phyloP scores from a whole-genome alignment of 2,329 filamentous ascomycete genomes.

The Penicillium decumbens region DNA sequence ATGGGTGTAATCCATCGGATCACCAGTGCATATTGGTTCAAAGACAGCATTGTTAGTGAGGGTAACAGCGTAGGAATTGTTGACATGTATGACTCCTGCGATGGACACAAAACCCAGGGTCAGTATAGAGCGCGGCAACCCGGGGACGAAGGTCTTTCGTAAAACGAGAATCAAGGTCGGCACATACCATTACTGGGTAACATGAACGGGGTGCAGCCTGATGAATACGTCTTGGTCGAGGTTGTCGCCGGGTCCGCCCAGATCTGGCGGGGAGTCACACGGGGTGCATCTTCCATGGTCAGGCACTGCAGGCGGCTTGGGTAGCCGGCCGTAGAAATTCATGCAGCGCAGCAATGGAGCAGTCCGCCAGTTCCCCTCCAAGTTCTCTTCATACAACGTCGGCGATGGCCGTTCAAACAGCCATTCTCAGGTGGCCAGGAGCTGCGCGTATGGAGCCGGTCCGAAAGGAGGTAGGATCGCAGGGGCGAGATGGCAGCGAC shows the following conservation, averaged over 20 bases:
- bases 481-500: background rate
- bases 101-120: constrained; percentile 2
- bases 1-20: constrained; percentile 29
- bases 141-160: background rate
- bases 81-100: constrained; percentile 41
- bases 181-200: constrained; percentile 55
- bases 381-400: constrained; percentile 1
- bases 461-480: constrained; percentile 5
- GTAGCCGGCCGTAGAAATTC: constrained; percentile 12
- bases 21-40: constrained; percentile 46
- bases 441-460: constrained; percentile 10
- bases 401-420: constrained; percentile 4
- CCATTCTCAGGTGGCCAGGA: constrained; percentile 13
- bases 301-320: constrained; percentile 12
- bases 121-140: background rate
- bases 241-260: constrained; percentile 40
- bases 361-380: background rate
- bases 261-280: constrained; percentile 38
- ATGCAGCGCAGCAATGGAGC: constrained; percentile 8
- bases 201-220: constrained; percentile 59
- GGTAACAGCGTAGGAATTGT: constrained; percentile 41
- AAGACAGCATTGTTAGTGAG: constrained; percentile 49
- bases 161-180: background rate
- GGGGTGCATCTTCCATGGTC: constrained; percentile 34
- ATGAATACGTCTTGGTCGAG: constrained; percentile 32